These are phyloP conservation scores for Kwoniella mangroviensis DNA, from an alignment of 768 basidiomycete genomes.

Conservation along the genomic window DNA sequence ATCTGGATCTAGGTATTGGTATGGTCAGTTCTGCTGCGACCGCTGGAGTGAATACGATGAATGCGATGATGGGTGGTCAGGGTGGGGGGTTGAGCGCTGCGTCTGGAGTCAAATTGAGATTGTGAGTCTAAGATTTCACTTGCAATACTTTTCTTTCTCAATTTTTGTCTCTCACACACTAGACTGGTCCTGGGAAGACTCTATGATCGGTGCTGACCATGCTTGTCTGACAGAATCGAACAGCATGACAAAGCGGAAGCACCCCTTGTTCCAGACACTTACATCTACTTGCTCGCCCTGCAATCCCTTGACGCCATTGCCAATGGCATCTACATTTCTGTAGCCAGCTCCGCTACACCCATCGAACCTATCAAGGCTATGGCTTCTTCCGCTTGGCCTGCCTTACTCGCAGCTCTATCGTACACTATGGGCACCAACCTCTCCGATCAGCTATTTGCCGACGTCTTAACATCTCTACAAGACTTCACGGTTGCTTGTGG, in stretches of 20 bases:
- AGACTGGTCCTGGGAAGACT: no score
- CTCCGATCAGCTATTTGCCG: conserved; percentile 87
- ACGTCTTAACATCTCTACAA: conserved; percentile 79
- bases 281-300: conserved; percentile 87
- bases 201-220: not conserved
- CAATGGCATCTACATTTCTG: conserved; percentile 73
- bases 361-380: conserved; percentile 71
- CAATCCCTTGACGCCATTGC: conserved; percentile 85
- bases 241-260: conserved; percentile 97
- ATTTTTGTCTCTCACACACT: no score
- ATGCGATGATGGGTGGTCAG: conserved; percentile 76
- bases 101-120: conserved; percentile 81
- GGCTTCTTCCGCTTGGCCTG: conserved; percentile 88
- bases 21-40: conserved; percentile 82
- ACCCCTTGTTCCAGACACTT: conserved; percentile 88
- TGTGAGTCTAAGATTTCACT: conserved; percentile 63
- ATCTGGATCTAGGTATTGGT: conserved; percentile 61
- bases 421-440: conserved; percentile 89
- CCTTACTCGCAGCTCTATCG: conserved; percentile 83
- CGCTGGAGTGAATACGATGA: conserved; percentile 80
- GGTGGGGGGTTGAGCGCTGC: conserved; percentile 75
- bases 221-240: conserved; percentile 71
- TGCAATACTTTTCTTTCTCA: no score
- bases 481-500: conserved; percentile 86
- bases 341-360: conserved; percentile 58